A percentile compares a stretch with the other conserved stretches of the same genome.
phyloP scores from a whole-genome alignment of 2,329 filamentous ascomycete species.

The Verticillium klebahnii region DNA sequence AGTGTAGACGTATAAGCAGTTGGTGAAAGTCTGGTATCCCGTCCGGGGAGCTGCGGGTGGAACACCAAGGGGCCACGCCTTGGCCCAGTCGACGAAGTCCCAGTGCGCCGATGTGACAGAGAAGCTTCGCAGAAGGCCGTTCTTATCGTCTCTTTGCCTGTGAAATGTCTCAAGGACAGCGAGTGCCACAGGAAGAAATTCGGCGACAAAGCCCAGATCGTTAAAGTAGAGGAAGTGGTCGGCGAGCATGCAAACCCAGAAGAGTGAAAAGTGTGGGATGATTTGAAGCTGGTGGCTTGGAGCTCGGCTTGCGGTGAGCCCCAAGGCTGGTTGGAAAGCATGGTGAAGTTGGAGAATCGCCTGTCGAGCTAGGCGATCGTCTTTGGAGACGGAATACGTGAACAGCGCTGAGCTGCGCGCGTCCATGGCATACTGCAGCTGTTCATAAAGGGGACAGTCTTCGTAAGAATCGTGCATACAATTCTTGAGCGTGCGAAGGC shows the following conservation, averaged over 20 bases:
- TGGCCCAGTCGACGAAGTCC: conserved; percentile 31
- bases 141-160: conserved; percentile 16
- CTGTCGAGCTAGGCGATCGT: conserved; percentile 24
- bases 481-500: conserved; percentile 16
- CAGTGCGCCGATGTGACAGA: conserved; percentile 13
- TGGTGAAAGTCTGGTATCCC: conserved; percentile 19
- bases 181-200: conserved; percentile 25
- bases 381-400: conserved; percentile 22
- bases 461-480: conserved; percentile 26
- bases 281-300: conserved; percentile 29
- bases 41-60: conserved; percentile 28
- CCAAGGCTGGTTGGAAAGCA: conserved; percentile 16
- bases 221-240: conserved; percentile 31
- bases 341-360: conserved; percentile 22
- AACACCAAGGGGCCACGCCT: conserved; percentile 26
- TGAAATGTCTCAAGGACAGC: conserved; percentile 26
- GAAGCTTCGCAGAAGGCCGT: neutral
- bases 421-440: conserved; percentile 24
- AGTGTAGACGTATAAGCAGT: conserved; percentile 32
- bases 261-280: conserved; percentile 32
- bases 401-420: conserved; percentile 21
- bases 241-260: conserved; percentile 28
- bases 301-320: conserved; percentile 27
- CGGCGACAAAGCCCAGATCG: conserved; percentile 21
- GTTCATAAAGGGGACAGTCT: conserved; percentile 29